Evolutionary conservation across 2,329 filamentous ascomycete genomes (phyloP).

Genomic region (Aspergillus aculeatus): DNA sequence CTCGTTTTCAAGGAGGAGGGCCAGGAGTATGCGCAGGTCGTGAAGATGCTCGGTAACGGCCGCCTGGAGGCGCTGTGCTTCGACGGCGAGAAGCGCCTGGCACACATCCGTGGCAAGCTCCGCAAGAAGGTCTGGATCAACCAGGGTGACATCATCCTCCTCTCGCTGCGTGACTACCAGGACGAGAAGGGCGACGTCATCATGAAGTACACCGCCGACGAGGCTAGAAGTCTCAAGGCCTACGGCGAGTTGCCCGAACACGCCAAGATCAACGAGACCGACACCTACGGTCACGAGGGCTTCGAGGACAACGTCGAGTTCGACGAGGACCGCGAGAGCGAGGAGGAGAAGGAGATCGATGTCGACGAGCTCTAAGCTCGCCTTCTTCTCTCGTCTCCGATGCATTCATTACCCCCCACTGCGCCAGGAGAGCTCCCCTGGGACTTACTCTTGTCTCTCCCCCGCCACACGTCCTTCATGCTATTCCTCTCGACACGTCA

Average conservation of each 20-base stretch:
- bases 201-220: slow-evolving; percentile 93
- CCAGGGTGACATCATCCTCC: slow-evolving; percentile 89
- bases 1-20: slow-evolving; percentile 98
- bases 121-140: slow-evolving; percentile 99
- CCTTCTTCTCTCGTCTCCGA: slow-evolving; percentile 20
- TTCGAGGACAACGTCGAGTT: slow-evolving; percentile 99
- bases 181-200: slow-evolving; percentile 92
- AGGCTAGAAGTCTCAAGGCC: slow-evolving; percentile 90
- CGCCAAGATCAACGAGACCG: slow-evolving; percentile 99
- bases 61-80: slow-evolving; percentile 93
- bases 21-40: slow-evolving; percentile 84
- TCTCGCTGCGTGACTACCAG: slow-evolving; percentile 87
- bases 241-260: slow-evolving; percentile 96
- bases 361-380: slow-evolving; percentile 84
- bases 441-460: slow-evolving; percentile 10
- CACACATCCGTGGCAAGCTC: slow-evolving; percentile 90
- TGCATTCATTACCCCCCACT: slow-evolving; percentile 32
- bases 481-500: slow-evolving; percentile 23
- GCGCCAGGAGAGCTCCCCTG: slow-evolving; percentile 24
- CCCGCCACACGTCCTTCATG: slow-evolving; percentile 17
- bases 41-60: slow-evolving; percentile 96
- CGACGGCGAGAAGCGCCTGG: slow-evolving; percentile 83
- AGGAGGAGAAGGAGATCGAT: slow-evolving; percentile 77
- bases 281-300: slow-evolving; percentile 83
- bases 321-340: slow-evolving; percentile 79